Percentiles rank a stretch among this genome's conserved stretches.
phyloP scores from a whole-genome alignment of 2,329 filamentous ascomycete genomes.

The Arthrocladium fulminans region DNA sequence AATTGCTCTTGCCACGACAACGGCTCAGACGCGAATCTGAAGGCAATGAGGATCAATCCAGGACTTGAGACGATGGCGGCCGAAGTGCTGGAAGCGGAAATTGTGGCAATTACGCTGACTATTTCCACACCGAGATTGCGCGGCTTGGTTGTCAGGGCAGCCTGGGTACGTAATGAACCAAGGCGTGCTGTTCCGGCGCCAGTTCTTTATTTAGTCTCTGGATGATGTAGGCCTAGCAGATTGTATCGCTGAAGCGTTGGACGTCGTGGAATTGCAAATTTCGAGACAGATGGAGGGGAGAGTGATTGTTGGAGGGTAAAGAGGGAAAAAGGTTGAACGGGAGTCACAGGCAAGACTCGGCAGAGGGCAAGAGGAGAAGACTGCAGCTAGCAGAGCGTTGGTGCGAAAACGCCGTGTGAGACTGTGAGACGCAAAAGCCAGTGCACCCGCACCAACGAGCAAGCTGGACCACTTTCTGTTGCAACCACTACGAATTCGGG shows the following conservation, averaged over 20 bases:
- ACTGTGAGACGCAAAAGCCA: background rate
- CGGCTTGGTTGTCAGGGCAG: conserved; percentile 1
- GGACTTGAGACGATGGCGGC: conserved; percentile 9
- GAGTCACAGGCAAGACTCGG: conserved; percentile 3
- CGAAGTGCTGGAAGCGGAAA: conserved; percentile 20
- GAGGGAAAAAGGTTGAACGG: conserved; percentile 7
- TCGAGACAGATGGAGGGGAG: background rate
- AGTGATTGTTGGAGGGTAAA: conserved; percentile 1
- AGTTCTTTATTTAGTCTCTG: background rate
- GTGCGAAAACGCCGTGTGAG: too few species aligned
- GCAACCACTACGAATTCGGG: background rate
- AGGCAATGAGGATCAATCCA: conserved; percentile 6
- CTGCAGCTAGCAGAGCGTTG: background rate
- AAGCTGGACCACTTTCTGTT: background rate
- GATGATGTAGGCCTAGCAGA: conserved; percentile 4
- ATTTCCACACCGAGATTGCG: conserved; percentile 21
- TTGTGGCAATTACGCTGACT: conserved; percentile 23
- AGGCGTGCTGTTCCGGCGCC: background rate
- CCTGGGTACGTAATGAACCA: background rate
- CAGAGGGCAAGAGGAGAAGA: background rate
- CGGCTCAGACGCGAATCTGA: conserved; percentile 4
- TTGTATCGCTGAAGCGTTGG: background rate
- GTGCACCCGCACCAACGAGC: background rate
- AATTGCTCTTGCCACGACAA: conserved; percentile 8
- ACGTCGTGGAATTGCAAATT: background rate